Evolutionary conservation across 495 filamentous ascomycete genomes (phyloP).

Genomic region (Hamigera avellanea): DNA sequence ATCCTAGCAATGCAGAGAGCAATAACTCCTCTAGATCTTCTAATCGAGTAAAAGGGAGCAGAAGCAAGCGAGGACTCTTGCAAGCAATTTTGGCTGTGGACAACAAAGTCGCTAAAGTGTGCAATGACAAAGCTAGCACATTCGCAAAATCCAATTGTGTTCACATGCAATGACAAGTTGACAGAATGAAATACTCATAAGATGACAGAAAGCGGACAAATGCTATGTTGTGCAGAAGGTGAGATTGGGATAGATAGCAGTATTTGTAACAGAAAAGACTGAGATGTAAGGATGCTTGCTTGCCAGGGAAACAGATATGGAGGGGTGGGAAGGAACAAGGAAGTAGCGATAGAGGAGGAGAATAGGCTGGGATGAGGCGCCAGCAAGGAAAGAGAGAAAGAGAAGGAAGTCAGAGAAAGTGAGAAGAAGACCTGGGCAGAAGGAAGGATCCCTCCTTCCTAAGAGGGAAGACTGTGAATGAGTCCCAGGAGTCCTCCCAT

Average conservation of each 20-base stretch:
- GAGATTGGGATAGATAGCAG: constrained; percentile 11
- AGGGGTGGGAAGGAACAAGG: constrained; percentile 5
- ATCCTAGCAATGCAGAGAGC: constrained; percentile 9
- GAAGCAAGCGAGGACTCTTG: too few species aligned
- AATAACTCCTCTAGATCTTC: constrained; percentile 1
- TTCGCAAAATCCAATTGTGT: constrained; percentile 15
- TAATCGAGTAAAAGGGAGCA: too few species aligned
- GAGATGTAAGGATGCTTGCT: constrained; percentile 1
- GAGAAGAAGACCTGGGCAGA: too few species aligned
- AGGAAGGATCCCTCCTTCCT: too few species aligned
- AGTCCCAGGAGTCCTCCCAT: too few species aligned
- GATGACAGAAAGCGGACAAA: constrained; percentile 8
- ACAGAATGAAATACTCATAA: constrained; percentile 10
- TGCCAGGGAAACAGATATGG: not conserved
- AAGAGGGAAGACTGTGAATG: too few species aligned
- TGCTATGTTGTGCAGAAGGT: constrained; percentile 1
- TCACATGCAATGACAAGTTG: constrained; percentile 16
- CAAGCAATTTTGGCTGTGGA: not conserved
- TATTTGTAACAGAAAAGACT: constrained; percentile 12
- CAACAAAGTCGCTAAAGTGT: constrained; percentile 1
- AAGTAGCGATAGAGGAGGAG: constrained; percentile 7
- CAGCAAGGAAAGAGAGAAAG: constrained; percentile 7
- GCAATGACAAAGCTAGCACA: constrained; percentile 5
- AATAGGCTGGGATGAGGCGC: not conserved
- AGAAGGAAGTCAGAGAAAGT: too few species aligned